These are phyloP conservation scores for Pyricularia grisea DNA, from an alignment of 2,329 filamentous ascomycete species.

Conservation along the genomic window DNA sequence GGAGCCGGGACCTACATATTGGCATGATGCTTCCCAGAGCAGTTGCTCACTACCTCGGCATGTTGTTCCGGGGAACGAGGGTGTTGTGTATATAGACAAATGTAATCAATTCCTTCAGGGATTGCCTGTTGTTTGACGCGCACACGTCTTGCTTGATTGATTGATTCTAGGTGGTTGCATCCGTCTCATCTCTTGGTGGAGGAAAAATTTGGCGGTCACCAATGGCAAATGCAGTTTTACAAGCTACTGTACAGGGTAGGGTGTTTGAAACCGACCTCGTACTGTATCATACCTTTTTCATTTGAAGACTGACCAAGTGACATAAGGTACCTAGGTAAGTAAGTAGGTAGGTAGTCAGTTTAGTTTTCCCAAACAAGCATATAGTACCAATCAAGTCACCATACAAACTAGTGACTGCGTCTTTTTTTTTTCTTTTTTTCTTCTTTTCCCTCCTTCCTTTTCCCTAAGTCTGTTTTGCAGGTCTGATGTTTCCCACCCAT, in stretches of 20 bases:
- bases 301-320: neutral
- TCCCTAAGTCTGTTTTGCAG: neutral
- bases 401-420: no score
- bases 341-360: no score
- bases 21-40: conserved; percentile 35
- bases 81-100: neutral
- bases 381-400: no score
- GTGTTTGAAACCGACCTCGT: neutral
- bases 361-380: no score
- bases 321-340: no score
- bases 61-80: neutral
- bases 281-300: neutral
- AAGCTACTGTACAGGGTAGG: neutral
- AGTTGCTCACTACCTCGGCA: conserved; percentile 31
- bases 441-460: no score
- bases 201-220: neutral
- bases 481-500: neutral
- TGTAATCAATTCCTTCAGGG: neutral
- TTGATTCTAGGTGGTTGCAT: neutral
- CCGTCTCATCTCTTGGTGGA: neutral
- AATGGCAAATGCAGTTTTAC: neutral
- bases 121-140: neutral
- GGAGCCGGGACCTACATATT: conserved; percentile 30
- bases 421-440: no score
- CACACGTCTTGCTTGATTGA: neutral